A percentile compares a stretch with the other conserved stretches of the same genome.
Evolutionary conservation across 495 filamentous ascomycete genomes (phyloP).

Genomic region (Xylona heveae): DNA sequence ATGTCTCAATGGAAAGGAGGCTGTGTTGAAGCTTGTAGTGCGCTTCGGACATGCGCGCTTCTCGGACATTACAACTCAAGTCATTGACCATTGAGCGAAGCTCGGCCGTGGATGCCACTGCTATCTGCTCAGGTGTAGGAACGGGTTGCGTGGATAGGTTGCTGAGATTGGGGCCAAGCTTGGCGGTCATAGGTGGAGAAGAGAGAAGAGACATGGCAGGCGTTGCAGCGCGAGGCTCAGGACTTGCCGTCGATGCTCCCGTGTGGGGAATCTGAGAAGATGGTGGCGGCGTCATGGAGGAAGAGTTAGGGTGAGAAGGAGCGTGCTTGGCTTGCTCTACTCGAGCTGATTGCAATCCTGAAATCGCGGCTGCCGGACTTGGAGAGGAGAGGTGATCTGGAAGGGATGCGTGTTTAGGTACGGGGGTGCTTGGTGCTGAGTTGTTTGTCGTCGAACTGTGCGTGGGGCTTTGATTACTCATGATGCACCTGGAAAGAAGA

Average conservation of each 20-base stretch:
- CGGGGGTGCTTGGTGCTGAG: not conserved
- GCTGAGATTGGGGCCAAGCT: conserved; percentile 25
- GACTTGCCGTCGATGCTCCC: conserved; percentile 5
- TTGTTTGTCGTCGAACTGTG: not conserved
- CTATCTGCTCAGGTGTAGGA: conserved; percentile 42
- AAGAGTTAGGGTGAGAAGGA: conserved; percentile 3
- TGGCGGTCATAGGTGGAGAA: conserved; percentile 38
- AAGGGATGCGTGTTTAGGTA: not conserved
- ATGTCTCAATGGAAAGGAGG: conserved; percentile 65
- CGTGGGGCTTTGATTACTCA: not conserved
- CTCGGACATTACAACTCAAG: conserved; percentile 25
- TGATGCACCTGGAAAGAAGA: too few relatives aligned
- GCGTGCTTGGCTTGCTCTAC: not conserved
- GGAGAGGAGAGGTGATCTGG: too few relatives aligned
- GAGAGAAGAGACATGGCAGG: conserved; percentile 20
- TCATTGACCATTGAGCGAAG: conserved; percentile 35
- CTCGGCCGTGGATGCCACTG: conserved; percentile 29
- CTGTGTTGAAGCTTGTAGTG: conserved; percentile 88
- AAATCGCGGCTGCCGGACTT: too few relatives aligned
- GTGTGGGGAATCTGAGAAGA: conserved; percentile 38
- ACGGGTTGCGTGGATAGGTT: conserved; percentile 27
- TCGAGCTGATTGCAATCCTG: too few relatives aligned
- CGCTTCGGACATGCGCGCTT: conserved; percentile 59
- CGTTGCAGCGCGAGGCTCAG: conserved; percentile 21
- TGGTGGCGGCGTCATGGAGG: conserved; percentile 49